Evolutionary conservation across 1,139 yeast species (phyloP).

Genomic region (Candida labiduridarum): DNA sequence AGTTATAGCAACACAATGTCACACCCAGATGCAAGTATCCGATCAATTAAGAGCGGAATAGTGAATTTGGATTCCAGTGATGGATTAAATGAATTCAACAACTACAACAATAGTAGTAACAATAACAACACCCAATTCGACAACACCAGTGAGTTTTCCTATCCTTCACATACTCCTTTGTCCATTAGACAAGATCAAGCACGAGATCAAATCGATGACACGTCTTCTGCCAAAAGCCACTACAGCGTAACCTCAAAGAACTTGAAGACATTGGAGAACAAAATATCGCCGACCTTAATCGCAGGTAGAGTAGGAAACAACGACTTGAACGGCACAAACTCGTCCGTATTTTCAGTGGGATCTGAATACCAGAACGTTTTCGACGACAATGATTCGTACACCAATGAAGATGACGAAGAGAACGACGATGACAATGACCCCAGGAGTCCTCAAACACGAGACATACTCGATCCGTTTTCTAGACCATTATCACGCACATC

Average conservation of each 20-base stretch:
- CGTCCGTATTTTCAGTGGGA: constrained; percentile 29
- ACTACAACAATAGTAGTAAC: neutral
- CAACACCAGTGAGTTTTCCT: constrained; percentile 5
- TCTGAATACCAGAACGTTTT: constrained; percentile 26
- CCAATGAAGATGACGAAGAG: constrained; percentile 5
- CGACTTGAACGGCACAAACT: constrained; percentile 21
- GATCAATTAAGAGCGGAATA: constrained; percentile 43
- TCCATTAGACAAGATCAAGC: constrained; percentile 1
- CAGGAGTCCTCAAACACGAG: constrained; percentile 4
- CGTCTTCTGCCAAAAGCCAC: constrained; percentile 19
- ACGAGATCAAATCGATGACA: constrained; percentile 10
- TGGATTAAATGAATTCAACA: constrained; percentile 20
- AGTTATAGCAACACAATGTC: constrained; percentile 27
- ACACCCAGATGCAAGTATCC: constrained; percentile 48
- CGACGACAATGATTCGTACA: constrained; percentile 5
- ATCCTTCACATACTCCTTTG: neutral
- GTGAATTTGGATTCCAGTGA: constrained; percentile 31
- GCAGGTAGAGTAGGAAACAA: neutral
- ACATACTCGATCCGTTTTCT: constrained; percentile 28
- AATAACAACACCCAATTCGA: constrained; percentile 3
- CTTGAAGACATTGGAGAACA: constrained; percentile 16
- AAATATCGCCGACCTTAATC: neutral
- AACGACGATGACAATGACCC: no score
- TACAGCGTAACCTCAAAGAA: constrained; percentile 27
- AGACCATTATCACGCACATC: constrained; percentile 65